Conservation (phyloP, 1,284 basidiomycete species). For the Rhodotorula sp. region DNA sequence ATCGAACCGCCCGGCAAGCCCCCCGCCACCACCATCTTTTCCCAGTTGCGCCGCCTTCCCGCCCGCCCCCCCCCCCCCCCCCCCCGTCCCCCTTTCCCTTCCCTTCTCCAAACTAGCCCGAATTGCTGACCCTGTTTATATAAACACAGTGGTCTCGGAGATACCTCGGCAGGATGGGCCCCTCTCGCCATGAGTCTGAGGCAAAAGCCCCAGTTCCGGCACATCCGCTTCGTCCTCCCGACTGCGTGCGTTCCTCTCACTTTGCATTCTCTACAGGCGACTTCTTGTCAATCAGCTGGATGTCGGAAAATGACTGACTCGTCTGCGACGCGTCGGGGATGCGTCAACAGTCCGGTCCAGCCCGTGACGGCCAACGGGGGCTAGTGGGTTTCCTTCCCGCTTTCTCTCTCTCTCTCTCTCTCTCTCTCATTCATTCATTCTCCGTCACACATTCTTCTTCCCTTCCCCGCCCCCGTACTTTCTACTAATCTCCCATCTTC, state of each 20-base stretch:
- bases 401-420: not conserved
- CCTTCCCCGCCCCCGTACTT: too few relatives aligned
- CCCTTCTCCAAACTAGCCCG: not conserved
- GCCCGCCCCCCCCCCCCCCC: slow-evolving; percentile 3
- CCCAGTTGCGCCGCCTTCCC: too few relatives aligned
- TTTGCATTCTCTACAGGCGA: too few relatives aligned
- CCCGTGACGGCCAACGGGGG: slow-evolving; percentile 64
- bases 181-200: slow-evolving; percentile 35
- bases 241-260: slow-evolving; percentile 56
- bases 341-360: slow-evolving; percentile 53
- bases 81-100: not conserved
- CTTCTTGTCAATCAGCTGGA: not conserved
- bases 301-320: not conserved
- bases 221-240: slow-evolving; percentile 61
- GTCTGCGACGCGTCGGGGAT: too few relatives aligned
- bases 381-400: not conserved
- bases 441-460: not conserved
- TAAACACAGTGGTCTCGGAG: slow-evolving; percentile 40
- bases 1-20: too few relatives aligned
- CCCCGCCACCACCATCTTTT: too few relatives aligned
- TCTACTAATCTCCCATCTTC: too few relatives aligned
- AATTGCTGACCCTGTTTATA: too few relatives aligned
- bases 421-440: not conserved
- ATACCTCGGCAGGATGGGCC: slow-evolving; percentile 35
- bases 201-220: slow-evolving; percentile 20